Evolutionary conservation across 106 monocot species (phyloP).

Genomic region (Dioscorea alata): DNA sequence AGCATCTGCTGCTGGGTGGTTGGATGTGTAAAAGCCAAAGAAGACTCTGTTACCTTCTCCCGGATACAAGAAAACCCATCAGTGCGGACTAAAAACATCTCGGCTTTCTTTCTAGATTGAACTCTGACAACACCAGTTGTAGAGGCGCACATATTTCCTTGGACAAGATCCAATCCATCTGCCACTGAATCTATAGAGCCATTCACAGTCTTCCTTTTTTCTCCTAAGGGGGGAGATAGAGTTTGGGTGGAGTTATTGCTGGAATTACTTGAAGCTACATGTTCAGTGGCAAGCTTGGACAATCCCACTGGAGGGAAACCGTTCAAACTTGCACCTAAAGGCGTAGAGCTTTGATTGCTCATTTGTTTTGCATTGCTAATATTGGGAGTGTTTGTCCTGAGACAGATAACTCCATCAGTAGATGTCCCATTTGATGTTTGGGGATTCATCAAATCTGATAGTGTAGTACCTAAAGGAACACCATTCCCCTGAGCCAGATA

Average conservation of each 20-base stretch:
- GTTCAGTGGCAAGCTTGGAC: slow-evolving; percentile 7
- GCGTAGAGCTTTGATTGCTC: slow-evolving; percentile 11
- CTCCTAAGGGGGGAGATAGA: slow-evolving; percentile 7
- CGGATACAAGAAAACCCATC: slow-evolving; percentile 95
- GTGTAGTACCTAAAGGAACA: slow-evolving; percentile 11
- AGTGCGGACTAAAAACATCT: slow-evolving; percentile 94
- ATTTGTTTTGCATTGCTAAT: slow-evolving; percentile 19
- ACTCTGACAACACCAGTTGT: slow-evolving; percentile 93
- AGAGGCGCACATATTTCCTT: slow-evolving; percentile 85
- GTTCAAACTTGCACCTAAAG: slow-evolving; percentile 18
- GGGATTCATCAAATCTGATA: slow-evolving; percentile 8
- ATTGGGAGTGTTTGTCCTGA: slow-evolving; percentile 1
- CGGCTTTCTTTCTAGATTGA: slow-evolving; percentile 96
- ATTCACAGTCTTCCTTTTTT: slow-evolving; percentile 8
- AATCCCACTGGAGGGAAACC: slow-evolving; percentile 14
- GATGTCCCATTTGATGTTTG: slow-evolving; percentile 31
- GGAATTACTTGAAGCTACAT: slow-evolving; percentile 6
- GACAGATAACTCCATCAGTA: slow-evolving; percentile 4
- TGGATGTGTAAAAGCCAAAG: slow-evolving; percentile 98
- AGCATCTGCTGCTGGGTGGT: slow-evolving; percentile 99
- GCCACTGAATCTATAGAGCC: slow-evolving; percentile 11
- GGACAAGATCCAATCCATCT: slow-evolving; percentile 28
- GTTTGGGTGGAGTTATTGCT: slow-evolving; percentile 12
- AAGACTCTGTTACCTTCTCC: slow-evolving; percentile 97
- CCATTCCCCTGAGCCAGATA: slow-evolving; percentile 11